Evolutionary conservation across 2,329 filamentous ascomycete genomes (phyloP).

Genomic region (Ophiostoma himal-ulmi): DNA sequence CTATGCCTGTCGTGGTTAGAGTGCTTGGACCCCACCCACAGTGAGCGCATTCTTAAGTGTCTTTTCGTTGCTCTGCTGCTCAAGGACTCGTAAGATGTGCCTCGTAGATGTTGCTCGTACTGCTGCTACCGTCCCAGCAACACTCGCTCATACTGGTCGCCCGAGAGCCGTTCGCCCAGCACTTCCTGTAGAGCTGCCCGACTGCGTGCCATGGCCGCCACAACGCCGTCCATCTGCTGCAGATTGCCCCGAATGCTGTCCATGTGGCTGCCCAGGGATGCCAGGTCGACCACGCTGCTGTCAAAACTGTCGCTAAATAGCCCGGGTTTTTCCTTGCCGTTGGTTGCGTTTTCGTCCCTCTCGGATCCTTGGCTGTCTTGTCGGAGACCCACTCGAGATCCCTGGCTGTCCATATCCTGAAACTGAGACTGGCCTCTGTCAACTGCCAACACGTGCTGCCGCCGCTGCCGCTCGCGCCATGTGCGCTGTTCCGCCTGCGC

Average conservation of each 20-base stretch:
- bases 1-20: neutral
- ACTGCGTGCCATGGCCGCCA: slow-evolving; percentile 44
- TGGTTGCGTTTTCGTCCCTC: neutral
- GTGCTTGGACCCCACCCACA: neutral
- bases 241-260: slow-evolving; percentile 52
- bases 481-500: slow-evolving; percentile 49
- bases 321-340: neutral
- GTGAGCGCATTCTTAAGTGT: neutral
- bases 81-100: too few species aligned
- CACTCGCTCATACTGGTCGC: slow-evolving; percentile 43
- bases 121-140: slow-evolving; percentile 37
- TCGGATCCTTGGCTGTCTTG: neutral
- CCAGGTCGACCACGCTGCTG: slow-evolving; percentile 9
- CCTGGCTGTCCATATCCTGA: neutral
- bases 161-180: slow-evolving; percentile 42
- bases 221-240: slow-evolving; percentile 47
- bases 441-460: slow-evolving; percentile 44
- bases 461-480: slow-evolving; percentile 45
- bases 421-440: neutral
- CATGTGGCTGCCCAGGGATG: slow-evolving; percentile 45
- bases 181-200: slow-evolving; percentile 46
- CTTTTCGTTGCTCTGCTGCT: neutral
- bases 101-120: neutral
- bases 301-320: slow-evolving; percentile 9
- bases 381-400: slow-evolving; percentile 1